A percentile compares a stretch with the other conserved stretches of the same genome.
Conservation (phyloP, 495 filamentous ascomycete species). For the Aspergillus olivimuriae region DNA sequence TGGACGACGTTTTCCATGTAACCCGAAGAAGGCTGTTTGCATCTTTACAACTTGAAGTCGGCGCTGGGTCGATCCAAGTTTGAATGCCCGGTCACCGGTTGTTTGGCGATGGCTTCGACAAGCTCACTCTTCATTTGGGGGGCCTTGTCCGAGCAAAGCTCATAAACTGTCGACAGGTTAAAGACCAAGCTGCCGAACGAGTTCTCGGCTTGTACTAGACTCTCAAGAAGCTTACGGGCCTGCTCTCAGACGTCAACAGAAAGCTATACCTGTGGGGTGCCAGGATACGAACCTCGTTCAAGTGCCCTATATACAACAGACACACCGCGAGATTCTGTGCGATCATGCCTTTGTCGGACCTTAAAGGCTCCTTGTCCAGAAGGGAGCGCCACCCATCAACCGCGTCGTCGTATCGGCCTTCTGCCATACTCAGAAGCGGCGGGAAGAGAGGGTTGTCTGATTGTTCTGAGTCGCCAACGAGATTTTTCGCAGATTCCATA, state of each 20-base stretch:
- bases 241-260: slow-evolving; percentile 14
- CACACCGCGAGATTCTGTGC: slow-evolving; percentile 78
- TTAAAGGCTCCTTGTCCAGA: slow-evolving; percentile 25
- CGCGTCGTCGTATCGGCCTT: slow-evolving; percentile 63
- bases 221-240: slow-evolving; percentile 58
- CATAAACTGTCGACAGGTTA: slow-evolving; percentile 87
- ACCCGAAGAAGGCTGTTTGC: no score
- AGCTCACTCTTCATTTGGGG: slow-evolving; percentile 59
- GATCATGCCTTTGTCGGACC: slow-evolving; percentile 44
- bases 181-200: slow-evolving; percentile 74
- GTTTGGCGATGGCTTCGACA: slow-evolving; percentile 59
- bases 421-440: slow-evolving; percentile 71
- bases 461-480: slow-evolving; percentile 25
- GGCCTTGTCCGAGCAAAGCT: slow-evolving; percentile 79
- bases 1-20: no score
- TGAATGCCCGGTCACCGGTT: slow-evolving; percentile 32
- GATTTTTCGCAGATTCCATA: slow-evolving; percentile 53
- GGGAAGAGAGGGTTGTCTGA: slow-evolving; percentile 37
- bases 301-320: slow-evolving; percentile 67
- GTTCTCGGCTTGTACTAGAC: slow-evolving; percentile 50
- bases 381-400: slow-evolving; percentile 56
- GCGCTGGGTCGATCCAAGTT: slow-evolving; percentile 64
- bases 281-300: slow-evolving; percentile 57
- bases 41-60: slow-evolving; percentile 77
- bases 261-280: neutral